Evolutionary conservation across 2,329 filamentous ascomycete genomes (phyloP), one percentile per base, ranked within the genome.

Genomic region (Trichoderma sp.): DNA sequence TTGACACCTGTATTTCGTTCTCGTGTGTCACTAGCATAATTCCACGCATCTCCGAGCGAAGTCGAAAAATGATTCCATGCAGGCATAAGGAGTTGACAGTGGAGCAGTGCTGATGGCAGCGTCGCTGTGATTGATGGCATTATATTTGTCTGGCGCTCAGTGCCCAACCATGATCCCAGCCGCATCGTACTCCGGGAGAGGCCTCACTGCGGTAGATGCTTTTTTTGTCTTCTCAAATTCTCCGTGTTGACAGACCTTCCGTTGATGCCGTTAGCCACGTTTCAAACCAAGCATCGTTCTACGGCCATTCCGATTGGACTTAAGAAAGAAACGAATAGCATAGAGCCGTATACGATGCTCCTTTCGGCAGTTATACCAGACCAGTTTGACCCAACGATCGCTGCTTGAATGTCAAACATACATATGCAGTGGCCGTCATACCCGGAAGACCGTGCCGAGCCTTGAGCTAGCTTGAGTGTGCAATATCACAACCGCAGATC

Each of bases 301-400:
- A 43, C 65, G 65, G 65, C 34, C 53, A 43, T n/a, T 23, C 65
- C 65, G 65, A 59, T 68, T 39, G 64, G 64, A 3, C 26, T 39
- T 20, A 0, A 1, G 20, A 30, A 28, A 28, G 17, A 65, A 34
- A 34, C 47, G 28, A 53, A 53, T 23, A n/a, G 39, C 39, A 43
- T n/a, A 43, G 15, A 6, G 47, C 20, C 26, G 50, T 34, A 28
- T 63, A 64, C 26, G 23, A 28, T 5, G 17, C 15, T 57, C 13
- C 32, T 8, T 3, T n/a, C 34, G n/a, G 17, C 12, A 32, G 23
- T 47, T 28, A 39, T n/a, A 4, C 9, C 6, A 30, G 13, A 17
- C n/a, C 2, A 30, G 23, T 32, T 15, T 65, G 57, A 34, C 43
- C 43, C 3, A 53, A 32, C 15, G 9, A 23, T 26, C 1, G 5